phyloP scores from a whole-genome alignment of 208 protist species.

The Leishmania tarentolae region DNA sequence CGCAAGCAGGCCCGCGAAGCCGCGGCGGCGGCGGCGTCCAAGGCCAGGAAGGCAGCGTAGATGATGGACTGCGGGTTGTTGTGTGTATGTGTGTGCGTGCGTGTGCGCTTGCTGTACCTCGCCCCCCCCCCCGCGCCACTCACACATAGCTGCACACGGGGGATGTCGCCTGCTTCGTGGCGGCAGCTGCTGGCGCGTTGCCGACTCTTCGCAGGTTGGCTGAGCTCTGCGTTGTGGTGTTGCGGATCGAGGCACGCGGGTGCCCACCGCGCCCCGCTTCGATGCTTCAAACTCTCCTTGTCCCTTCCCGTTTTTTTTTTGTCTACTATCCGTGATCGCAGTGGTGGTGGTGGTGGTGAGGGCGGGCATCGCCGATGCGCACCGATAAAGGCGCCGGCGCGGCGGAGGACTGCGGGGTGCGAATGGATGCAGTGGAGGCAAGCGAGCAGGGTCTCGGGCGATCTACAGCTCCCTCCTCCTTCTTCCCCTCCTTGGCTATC shows the following conservation, averaged over 20 bases:
- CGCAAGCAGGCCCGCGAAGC: slow-evolving; percentile 16
- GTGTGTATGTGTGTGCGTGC: not conserved
- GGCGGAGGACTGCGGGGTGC: not conserved
- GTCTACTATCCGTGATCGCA: not conserved
- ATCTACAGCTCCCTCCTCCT: not conserved
- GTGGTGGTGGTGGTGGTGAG: not conserved
- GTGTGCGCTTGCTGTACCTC: not conserved
- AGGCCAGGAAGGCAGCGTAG: slow-evolving; percentile 22
- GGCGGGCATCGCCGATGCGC: not conserved
- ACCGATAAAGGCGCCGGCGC: not conserved
- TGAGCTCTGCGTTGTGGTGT: not conserved
- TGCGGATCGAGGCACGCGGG: not conserved
- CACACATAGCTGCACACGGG: not conserved
- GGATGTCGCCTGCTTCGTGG: not conserved
- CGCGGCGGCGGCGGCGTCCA: slow-evolving; percentile 10
- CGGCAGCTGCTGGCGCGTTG: not conserved
- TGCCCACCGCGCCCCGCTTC: not conserved
- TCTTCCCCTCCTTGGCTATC: not conserved
- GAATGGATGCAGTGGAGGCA: not conserved
- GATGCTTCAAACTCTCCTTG: not conserved
- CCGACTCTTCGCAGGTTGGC: not conserved
- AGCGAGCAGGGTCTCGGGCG: not conserved
- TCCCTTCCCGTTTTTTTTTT: not conserved
- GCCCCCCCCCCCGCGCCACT: not conserved
- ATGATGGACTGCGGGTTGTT: not conserved